phyloP scores from a whole-genome alignment of 2,329 filamentous ascomycete species.

The Microdochium trichocladiopsis region DNA sequence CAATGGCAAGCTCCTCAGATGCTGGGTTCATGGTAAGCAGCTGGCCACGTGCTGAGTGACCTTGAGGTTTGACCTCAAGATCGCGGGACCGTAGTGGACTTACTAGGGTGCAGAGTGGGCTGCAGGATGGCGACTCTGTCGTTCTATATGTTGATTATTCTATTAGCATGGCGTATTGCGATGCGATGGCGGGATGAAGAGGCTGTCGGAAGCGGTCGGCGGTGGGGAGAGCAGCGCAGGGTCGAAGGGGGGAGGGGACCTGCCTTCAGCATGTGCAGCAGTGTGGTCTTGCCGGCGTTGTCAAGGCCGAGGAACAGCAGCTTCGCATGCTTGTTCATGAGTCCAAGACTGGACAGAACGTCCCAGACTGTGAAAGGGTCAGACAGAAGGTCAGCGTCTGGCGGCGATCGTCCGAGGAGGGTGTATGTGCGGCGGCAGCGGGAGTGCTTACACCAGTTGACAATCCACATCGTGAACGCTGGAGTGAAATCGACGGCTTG shows the following conservation, averaged over 20 bases:
- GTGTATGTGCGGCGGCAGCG: conserved; percentile 4
- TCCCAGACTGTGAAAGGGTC: conserved; percentile 63
- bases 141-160: conserved; percentile 49
- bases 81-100: conserved; percentile 24
- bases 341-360: conserved; percentile 76
- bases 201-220: too few species aligned
- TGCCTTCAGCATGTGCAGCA: conserved; percentile 94
- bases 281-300: conserved; percentile 90
- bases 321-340: conserved; percentile 95
- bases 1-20: conserved; percentile 87
- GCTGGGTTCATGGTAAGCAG: conserved; percentile 37
- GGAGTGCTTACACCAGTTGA: conserved; percentile 76
- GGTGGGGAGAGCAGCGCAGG: too few species aligned
- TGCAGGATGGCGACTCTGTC: conserved; percentile 87
- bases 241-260: too few species aligned
- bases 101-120: conserved; percentile 87
- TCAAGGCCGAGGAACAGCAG: conserved; percentile 88
- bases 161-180: conserved; percentile 2
- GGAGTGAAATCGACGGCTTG: conserved; percentile 4
- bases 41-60: conserved; percentile 11
- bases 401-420: conserved; percentile 4
- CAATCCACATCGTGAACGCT: conserved; percentile 69
- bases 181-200: too few species aligned
- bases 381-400: conserved; percentile 14
- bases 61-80: conserved; percentile 8